These are phyloP conservation scores for Pyrenula aspistea DNA, from an alignment of 495 filamentous ascomycete species.

Conservation along the genomic window DNA sequence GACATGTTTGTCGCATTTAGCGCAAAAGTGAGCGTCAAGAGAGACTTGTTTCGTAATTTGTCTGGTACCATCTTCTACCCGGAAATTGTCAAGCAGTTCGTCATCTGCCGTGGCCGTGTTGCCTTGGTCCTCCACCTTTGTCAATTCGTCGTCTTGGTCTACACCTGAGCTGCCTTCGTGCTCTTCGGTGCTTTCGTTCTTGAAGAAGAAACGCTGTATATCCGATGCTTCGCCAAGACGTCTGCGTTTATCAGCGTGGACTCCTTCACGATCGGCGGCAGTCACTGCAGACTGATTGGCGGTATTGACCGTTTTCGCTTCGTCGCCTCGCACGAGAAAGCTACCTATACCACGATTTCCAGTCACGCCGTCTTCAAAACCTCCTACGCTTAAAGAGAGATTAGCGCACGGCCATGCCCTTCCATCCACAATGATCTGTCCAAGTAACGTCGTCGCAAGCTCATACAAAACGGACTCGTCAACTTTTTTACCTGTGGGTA, in stretches of 20 bases:
- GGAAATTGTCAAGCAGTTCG: not conserved
- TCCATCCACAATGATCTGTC: slow-evolving; percentile 66
- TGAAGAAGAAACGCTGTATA: slow-evolving; percentile 24
- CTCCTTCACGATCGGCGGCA: not conserved
- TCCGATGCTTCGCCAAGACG: slow-evolving; percentile 18
- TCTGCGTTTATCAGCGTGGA: slow-evolving; percentile 18
- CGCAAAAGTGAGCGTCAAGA: slow-evolving; percentile 44
- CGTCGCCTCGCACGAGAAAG: slow-evolving; percentile 71
- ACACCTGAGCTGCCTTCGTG: slow-evolving; percentile 8
- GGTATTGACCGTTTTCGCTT: slow-evolving; percentile 41
- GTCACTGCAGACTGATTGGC: slow-evolving; percentile 4
- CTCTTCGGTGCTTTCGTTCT: slow-evolving; percentile 11
- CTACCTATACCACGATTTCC: slow-evolving; percentile 77
- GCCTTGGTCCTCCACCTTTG: not conserved
- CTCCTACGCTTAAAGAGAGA: slow-evolving; percentile 70
- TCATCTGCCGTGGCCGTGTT: not conserved
- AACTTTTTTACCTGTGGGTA: slow-evolving; percentile 61
- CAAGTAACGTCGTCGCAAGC: slow-evolving; percentile 61
- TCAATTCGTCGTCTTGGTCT: not conserved
- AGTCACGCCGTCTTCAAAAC: slow-evolving; percentile 77
- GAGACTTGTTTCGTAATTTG: slow-evolving; percentile 16
- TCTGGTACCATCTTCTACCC: not conserved
- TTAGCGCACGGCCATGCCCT: slow-evolving; percentile 78
- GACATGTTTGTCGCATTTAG: slow-evolving; percentile 50
- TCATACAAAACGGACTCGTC: slow-evolving; percentile 65